Base-by-base conservation (phyloP, 129 eudicot genomes). In the Heracleum sosnowskyi region DNA sequence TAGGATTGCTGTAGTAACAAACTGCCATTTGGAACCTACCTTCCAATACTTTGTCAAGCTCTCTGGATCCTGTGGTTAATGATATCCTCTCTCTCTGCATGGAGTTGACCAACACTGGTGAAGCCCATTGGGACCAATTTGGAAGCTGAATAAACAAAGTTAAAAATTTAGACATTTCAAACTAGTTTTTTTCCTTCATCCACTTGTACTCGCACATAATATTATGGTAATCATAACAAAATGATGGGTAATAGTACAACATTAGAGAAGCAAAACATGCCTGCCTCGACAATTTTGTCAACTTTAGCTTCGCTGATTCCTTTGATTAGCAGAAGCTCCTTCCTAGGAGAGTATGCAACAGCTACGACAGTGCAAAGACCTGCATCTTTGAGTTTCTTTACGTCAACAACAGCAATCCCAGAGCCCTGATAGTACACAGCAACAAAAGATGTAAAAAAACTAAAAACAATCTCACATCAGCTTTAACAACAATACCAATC, bases 301-400 rank as follows among this genome's bases (percentile, higher is more conserved):
- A 95, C 98, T 88, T 95, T 95, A 72, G 98, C 97, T 79, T 95
- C 98, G 79, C 98, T 95, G 0, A 95, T 95, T 80, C 98, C 98
- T 85, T 95, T 95, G 24, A 95, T 95, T 69, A 84, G 98, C 82
- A 95, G 86, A 83, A 95, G 98, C 74, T 95, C 98, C 76, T 95
- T 95, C 35, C 97, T 85, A 31, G 98, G 97, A 87, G 98, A 84
- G 79, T 88, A 95, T 22, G 92, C 93, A 73, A 95, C 98, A 76
- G 98, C 83, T 83, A 91, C 98, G n/a, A 95, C 98, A 20, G 97
- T 95, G 80, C 92, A 90, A 53, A 95, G 82, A 84, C 98, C 98
- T 4, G 98, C 98, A 73, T 91, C 98, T 87, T 91, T 95, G 68
- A 95, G 92, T 86, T 95, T 95, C 85, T 95, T 95, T 26, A 95